Evolutionary conservation across 2,329 filamentous ascomycete species (phyloP), one percentile per base, ranked within the genome.

Genomic region (Hypoxylon sp.): DNA sequence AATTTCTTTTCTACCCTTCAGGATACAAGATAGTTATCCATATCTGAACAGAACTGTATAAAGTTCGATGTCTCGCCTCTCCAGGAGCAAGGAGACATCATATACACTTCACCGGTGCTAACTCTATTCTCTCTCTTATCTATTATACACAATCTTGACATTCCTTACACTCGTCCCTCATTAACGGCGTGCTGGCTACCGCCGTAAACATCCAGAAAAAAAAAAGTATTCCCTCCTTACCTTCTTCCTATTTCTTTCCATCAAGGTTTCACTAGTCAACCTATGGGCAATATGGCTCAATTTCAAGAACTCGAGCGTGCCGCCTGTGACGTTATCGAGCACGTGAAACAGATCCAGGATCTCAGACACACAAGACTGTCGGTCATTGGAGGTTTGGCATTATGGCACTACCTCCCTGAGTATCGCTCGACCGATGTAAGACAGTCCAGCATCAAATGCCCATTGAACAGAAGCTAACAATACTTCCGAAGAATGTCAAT

Each of bases 341-440:
- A 74, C 17, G 71, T 76, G 48, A 76, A 75, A 63, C 68, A 76
- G 31, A 75, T 76, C 5, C 71, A 70, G 5, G 74, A 75, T 26
- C 72, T 76, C 14, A 63, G 35, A 8, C 58, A 70, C 17, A 55
- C 70, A 5, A 70, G 53, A 22, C 70, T 77, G n/a, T 70, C 72
- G 9, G 70, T 77, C 54, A 70, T 75, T 14, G 75, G 75, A 9
- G 73, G 71, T 14, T 59, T 77, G 31, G 75, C 75, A 3, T 39
- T 75, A 14, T 74, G 73, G 67, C 71, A 74, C 29, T 75, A 77
- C 46, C 73, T 76, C 13, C 71, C 66, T 13, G 50, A 71, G 47
- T 67, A 71, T 46, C 70, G 72, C 42, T 39, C 65, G 11, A 72
- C 73, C 39, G 65, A 75, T 51, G 75, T 76, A 66, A 70, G 73